phyloP scores from a whole-genome alignment of 2,329 filamentous ascomycete genomes.

The Alternaria sp. region DNA sequence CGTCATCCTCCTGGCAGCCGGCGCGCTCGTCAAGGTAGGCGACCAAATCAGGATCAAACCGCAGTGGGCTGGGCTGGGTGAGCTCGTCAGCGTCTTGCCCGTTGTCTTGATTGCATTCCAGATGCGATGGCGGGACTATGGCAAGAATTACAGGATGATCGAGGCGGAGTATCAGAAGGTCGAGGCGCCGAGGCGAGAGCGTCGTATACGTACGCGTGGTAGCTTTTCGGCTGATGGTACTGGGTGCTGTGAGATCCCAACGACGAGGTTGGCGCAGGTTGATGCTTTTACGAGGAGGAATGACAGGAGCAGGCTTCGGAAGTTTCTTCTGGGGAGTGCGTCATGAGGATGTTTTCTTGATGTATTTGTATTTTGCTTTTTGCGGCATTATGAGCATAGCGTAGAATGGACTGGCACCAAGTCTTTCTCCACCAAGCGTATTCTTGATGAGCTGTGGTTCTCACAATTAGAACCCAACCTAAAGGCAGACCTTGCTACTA shows the following conservation, averaged over 20 bases:
- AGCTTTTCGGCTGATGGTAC: constrained; percentile 7
- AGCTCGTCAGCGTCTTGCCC: constrained; percentile 77
- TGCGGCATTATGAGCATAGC: not conserved
- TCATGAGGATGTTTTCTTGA: not conserved
- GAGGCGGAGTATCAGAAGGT: constrained; percentile 22
- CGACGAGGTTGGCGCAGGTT: constrained; percentile 7
- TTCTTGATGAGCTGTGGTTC: not conserved
- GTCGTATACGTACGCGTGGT: not conserved
- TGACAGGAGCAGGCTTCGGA: not conserved
- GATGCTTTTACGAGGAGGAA: constrained; percentile 9
- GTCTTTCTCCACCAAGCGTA: not conserved
- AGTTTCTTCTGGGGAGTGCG: not conserved
- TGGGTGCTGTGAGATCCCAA: constrained; percentile 9
- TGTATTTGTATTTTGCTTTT: not conserved
- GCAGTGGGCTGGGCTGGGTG: constrained; percentile 73
- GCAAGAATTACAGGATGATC: constrained; percentile 27
- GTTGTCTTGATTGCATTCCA: constrained; percentile 68
- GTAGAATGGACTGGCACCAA: not conserved
- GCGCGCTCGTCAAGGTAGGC: constrained; percentile 56
- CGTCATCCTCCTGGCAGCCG: constrained; percentile 72
- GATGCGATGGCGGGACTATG: constrained; percentile 52
- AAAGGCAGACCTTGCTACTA: not conserved
- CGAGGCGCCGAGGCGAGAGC: constrained; percentile 14
- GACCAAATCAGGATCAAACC: constrained; percentile 63
- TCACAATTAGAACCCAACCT: not conserved